Base-by-base conservation (phyloP, 768 basidiomycete species). In the Podaxis rugospora region DNA sequence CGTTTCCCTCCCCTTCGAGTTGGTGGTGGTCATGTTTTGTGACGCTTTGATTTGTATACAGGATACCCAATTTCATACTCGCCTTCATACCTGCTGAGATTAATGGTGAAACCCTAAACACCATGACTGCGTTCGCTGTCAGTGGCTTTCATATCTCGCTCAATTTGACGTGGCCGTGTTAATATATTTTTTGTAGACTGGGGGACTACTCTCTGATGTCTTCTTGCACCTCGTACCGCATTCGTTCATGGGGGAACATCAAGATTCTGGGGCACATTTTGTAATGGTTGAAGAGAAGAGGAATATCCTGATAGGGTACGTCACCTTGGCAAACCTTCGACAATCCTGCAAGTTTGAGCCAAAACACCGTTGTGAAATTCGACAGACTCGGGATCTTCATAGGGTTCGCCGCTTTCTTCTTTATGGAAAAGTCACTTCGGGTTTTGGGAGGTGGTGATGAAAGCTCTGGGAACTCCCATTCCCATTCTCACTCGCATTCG, bases 121-220 rank as follows among this genome's bases (percentile, higher is more conserved):
- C 91, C 11, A 95, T 95, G 93, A 95, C 93, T 36, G 91, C 93
- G 5, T 95, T 95, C 71, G 93, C 93, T 62, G 90, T 92, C 71
- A 71, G 88, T 71, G 53, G 37, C 51, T 35, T 36, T 23, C 9
- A 9, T 32, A 44, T 28, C 16, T 56, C 32, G 18, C n/a, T 36
- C 42, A 44, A 28, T 55, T 28, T 25, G 42, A 37, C 46, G 61
- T 46, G 10, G 16, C 11, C 7, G 4, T 50, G 37, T 37, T 64
- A 23, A 57, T 37, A 46, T 57, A 42, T 52, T 23, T 52, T 23
- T 54, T 62, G 28, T 66, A 92, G 84, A 95, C 93, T 9, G 94
- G 94, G 35, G 94, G 94, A 28, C 82, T 97, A 27, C 83, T 97
- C 40, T 95, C 93, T 4, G 94, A 97, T 71, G 93, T 95, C 44